A percentile compares a stretch with the other conserved stretches of the same genome.
phyloP scores from a whole-genome alignment of 331 rosid genomes.

The Acacia concinna region DNA sequence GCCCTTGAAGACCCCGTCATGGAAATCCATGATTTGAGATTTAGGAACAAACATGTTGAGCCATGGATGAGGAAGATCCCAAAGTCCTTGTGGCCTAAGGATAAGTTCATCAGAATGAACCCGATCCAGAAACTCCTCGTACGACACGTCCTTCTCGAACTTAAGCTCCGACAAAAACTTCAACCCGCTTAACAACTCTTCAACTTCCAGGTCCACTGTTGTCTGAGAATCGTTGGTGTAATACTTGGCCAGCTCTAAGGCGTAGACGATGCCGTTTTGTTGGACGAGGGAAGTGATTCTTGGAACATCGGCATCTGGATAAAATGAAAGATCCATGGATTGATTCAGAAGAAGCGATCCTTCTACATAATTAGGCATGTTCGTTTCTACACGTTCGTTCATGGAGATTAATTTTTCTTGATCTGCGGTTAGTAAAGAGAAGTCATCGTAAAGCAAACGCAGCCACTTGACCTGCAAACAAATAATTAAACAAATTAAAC shows the following conservation, averaged over 20 bases:
- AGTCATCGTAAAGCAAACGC: constrained; percentile 66
- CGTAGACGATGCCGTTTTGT: constrained; percentile 52
- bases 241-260: constrained; percentile 66
- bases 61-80: constrained; percentile 97
- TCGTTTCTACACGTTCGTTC: constrained; percentile 41
- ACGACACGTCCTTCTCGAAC: constrained; percentile 57
- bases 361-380: constrained; percentile 64
- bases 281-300: constrained; percentile 46
- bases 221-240: constrained; percentile 46
- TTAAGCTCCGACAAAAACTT: constrained; percentile 44
- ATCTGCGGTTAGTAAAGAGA: constrained; percentile 59
- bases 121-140: constrained; percentile 66
- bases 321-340: constrained; percentile 66
- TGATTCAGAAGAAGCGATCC: constrained; percentile 70
- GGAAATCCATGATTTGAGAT: constrained; percentile 60
- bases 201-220: constrained; percentile 42
- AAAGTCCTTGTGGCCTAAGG: constrained; percentile 51
- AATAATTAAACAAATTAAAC: neutral
- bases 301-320: constrained; percentile 46
- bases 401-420: constrained; percentile 70
- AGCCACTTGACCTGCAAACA: constrained; percentile 81
- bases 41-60: constrained; percentile 71
- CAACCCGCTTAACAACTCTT: constrained; percentile 34
- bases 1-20: constrained; percentile 59
- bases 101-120: constrained; percentile 52